Evolutionary conservation across 495 filamentous ascomycete genomes (phyloP).

Genomic region (Aspergillus cavernicola): DNA sequence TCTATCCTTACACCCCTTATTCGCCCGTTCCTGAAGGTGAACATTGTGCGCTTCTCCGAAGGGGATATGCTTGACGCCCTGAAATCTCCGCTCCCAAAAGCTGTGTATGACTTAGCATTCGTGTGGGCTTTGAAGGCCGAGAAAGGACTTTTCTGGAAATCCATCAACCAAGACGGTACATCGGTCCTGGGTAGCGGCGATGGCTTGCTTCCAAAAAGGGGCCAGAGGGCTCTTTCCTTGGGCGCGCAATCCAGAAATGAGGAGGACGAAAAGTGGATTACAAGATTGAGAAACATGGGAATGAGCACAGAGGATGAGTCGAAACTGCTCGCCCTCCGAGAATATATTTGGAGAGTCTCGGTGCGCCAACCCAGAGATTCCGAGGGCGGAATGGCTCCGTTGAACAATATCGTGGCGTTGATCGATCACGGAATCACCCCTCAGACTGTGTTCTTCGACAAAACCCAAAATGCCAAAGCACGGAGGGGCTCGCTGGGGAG

Average conservation of each 20-base stretch:
- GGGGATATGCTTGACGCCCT: constrained; percentile 73
- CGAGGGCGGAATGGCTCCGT: constrained; percentile 34
- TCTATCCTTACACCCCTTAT: constrained; percentile 80
- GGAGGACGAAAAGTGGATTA: constrained; percentile 97
- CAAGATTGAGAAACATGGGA: constrained; percentile 74
- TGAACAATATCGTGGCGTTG: constrained; percentile 68
- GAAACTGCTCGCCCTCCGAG: constrained; percentile 79
- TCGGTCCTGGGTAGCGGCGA: constrained; percentile 55
- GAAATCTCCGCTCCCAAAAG: constrained; percentile 75
- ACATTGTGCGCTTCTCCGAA: constrained; percentile 63
- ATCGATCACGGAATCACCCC: constrained; percentile 68
- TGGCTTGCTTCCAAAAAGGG: constrained; percentile 20
- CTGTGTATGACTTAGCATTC: constrained; percentile 78
- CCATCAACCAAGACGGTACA: constrained; percentile 59
- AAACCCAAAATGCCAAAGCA: constrained; percentile 47
- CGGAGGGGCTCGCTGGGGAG: constrained; percentile 36
- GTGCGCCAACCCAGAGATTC: constrained; percentile 59
- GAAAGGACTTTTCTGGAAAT: constrained; percentile 81
- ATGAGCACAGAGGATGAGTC: constrained; percentile 82
- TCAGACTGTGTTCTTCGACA: constrained; percentile 91
- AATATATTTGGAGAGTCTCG: constrained; percentile 88
- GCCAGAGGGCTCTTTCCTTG: constrained; percentile 34
- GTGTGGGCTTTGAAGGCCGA: constrained; percentile 82
- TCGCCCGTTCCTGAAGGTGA: constrained; percentile 73
- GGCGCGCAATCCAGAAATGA: constrained; percentile 61